Conservation (phyloP, 257 asterid genomes). For the Solanum paucissectum region DNA sequence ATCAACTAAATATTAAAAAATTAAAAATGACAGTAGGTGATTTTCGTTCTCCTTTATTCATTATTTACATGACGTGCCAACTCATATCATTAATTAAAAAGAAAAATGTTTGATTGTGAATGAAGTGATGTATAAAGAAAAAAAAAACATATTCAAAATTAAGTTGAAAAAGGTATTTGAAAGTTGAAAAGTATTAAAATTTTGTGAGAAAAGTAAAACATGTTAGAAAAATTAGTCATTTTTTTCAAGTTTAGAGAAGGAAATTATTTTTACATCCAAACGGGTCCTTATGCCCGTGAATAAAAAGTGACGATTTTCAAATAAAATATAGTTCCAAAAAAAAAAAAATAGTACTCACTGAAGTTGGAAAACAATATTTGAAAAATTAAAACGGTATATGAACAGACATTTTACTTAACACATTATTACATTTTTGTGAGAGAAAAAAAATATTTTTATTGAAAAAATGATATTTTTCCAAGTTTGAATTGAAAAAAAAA, state of each 20-base stretch:
- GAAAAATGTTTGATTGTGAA: neutral
- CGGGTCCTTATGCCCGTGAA: too few species aligned
- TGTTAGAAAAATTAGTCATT: neutral
- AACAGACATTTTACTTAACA: neutral
- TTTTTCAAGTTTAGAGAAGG: neutral
- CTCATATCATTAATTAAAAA: neutral
- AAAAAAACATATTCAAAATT: neutral
- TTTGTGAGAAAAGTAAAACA: neutral
- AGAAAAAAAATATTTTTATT: too few species aligned
- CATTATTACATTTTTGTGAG: too few species aligned
- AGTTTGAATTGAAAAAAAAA: too few species aligned
- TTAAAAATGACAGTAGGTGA: too few species aligned
- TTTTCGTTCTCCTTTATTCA: neutral
- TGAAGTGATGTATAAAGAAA: neutral
- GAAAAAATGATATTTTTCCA: too few species aligned
- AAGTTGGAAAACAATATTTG: too few species aligned
- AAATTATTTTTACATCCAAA: neutral
- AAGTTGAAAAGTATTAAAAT: neutral
- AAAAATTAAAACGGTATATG: too few species aligned
- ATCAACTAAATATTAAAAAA: too few species aligned
- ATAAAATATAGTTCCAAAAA: neutral
- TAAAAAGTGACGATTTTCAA: neutral
- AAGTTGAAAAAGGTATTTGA: neutral
- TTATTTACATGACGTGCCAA: neutral
- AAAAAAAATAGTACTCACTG: too few species aligned